phyloP scores from a whole-genome alignment of 441 rosid genomes.

The Populus hybrid region DNA sequence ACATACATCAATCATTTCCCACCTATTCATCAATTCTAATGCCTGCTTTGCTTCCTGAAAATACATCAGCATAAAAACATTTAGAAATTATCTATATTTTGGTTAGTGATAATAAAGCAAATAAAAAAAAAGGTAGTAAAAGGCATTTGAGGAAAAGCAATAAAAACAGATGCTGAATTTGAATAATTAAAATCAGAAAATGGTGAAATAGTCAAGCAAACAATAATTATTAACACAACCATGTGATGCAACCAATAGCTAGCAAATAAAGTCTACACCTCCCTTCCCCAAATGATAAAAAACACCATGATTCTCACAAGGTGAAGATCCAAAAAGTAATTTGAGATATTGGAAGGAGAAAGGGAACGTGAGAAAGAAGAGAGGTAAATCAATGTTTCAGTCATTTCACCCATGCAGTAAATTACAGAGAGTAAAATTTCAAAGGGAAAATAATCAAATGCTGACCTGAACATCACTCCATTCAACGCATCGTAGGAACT shows the following conservation, averaged over 20 bases:
- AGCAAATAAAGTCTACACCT: neutral
- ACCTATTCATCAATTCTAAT: conserved; percentile 81
- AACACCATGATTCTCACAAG: neutral
- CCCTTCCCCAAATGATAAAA: neutral
- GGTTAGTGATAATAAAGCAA: conserved; percentile 1
- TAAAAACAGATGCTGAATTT: too few species aligned
- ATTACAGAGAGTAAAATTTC: neutral
- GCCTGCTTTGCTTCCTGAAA: conserved; percentile 99
- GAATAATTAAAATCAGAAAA: too few species aligned
- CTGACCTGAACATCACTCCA: conserved; percentile 98
- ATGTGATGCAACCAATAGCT: neutral
- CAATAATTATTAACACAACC: neutral
- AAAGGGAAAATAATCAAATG: conserved; percentile 12
- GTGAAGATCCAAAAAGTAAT: too few species aligned
- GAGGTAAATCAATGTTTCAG: conserved; percentile 5
- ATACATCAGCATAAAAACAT: conserved; percentile 27
- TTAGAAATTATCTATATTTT: conserved; percentile 11
- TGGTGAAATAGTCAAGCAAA: neutral
- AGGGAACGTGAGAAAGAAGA: conserved; percentile 2
- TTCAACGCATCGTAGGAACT: conserved; percentile 94
- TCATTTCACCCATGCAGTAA: neutral
- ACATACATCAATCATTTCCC: conserved; percentile 92
- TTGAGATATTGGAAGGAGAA: too few species aligned
- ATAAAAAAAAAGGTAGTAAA: neutral
- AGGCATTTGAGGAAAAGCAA: neutral